Conservation (phyloP, 202 grass and related monocot genomes). For the Zoysia matrella region DNA sequence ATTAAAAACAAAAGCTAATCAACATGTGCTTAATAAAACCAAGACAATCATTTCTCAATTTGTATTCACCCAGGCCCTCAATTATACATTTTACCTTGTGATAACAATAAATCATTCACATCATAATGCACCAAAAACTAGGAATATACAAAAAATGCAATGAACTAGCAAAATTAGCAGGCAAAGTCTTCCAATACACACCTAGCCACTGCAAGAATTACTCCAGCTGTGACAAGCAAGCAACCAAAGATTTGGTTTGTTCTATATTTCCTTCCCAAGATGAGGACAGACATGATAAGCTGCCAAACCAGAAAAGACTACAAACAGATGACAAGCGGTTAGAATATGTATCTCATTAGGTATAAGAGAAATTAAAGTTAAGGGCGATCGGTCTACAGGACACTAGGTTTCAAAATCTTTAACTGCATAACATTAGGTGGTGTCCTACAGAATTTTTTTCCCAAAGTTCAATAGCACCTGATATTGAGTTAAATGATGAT, state of each 20-base stretch:
- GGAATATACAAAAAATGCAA: not conserved
- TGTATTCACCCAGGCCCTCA: not conserved
- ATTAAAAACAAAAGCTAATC: conserved; percentile 36
- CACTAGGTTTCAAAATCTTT: too few relatives aligned
- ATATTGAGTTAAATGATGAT: not conserved
- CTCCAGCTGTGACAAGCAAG: conserved; percentile 80
- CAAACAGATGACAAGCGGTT: conserved; percentile 39
- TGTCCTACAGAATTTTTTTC: too few relatives aligned
- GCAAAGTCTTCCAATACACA: conserved; percentile 43
- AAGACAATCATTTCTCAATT: not conserved
- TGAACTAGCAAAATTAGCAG: conserved; percentile 22
- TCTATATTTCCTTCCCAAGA: conserved; percentile 88
- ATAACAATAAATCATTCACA: not conserved
- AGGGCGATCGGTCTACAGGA: too few relatives aligned
- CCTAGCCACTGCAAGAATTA: conserved; percentile 83
- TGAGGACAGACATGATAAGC: conserved; percentile 76
- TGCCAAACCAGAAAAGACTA: conserved; percentile 99
- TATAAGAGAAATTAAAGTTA: not conserved
- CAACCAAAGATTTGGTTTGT: conserved; percentile 83
- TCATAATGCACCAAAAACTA: conserved; percentile 7
- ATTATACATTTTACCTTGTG: conserved; percentile 30
- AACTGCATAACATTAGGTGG: too few relatives aligned
- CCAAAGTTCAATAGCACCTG: not conserved
- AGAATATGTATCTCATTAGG: not conserved
- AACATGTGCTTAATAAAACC: not conserved